Percentiles rank a stretch among this genome's conserved stretches.
Evolutionary conservation across 768 basidiomycete genomes (phyloP).

Genomic region (Chalciporus chontae): DNA sequence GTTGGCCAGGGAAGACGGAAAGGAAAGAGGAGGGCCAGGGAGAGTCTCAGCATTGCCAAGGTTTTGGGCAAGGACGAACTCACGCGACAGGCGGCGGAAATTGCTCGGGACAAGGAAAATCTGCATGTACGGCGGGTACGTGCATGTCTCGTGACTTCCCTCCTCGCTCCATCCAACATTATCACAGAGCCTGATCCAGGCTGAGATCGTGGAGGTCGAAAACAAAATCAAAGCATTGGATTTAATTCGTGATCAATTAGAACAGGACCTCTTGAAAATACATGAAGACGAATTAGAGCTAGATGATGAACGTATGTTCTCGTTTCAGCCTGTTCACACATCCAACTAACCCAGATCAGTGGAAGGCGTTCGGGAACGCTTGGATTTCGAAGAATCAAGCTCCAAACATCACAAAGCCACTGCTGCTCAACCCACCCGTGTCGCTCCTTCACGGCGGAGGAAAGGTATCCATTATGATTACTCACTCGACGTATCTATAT

Average conservation of each 20-base stretch:
- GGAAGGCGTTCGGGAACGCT: constrained; percentile 83
- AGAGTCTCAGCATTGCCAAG: constrained; percentile 67
- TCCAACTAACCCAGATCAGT: constrained; percentile 44
- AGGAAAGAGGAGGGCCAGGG: constrained; percentile 49
- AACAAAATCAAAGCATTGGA: constrained; percentile 87
- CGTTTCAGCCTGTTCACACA: background rate
- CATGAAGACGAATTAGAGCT: constrained; percentile 96
- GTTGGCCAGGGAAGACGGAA: constrained; percentile 38
- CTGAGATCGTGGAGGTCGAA: constrained; percentile 86
- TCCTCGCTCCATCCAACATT: constrained; percentile 5
- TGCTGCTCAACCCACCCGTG: constrained; percentile 9
- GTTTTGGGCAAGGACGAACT: constrained; percentile 83
- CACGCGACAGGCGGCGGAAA: constrained; percentile 78
- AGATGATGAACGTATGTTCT: constrained; percentile 85
- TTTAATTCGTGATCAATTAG: constrained; percentile 72
- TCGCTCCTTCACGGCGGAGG: constrained; percentile 31
- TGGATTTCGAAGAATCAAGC: constrained; percentile 62
- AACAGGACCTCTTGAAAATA: constrained; percentile 76
- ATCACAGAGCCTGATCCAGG: constrained; percentile 73
- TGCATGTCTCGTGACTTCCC: constrained; percentile 5
- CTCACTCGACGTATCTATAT: background rate
- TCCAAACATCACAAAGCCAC: constrained; percentile 24
- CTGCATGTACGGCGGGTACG: constrained; percentile 78
- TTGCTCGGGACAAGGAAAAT: constrained; percentile 89
- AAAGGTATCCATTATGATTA: constrained; percentile 19